Evolutionary conservation across 495 filamentous ascomycete species (phyloP).

Genomic region (Evansstolkia leycettana): DNA sequence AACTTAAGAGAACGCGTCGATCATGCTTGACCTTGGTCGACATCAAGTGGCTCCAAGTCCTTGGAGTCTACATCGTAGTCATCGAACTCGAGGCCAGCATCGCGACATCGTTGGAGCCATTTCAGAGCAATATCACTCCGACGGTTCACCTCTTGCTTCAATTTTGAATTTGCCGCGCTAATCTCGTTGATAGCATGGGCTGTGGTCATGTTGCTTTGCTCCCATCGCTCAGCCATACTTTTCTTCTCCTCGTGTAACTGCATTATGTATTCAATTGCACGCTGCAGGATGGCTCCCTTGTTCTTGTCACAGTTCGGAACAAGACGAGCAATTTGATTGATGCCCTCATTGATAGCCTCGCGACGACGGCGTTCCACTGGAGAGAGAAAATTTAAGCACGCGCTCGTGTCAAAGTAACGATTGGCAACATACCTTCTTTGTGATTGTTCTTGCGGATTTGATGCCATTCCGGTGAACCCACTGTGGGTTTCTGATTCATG

Average conservation of each 20-base stretch:
- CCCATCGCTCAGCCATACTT: constrained; percentile 92
- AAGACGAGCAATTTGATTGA: constrained; percentile 95
- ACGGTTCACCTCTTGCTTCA: constrained; percentile 66
- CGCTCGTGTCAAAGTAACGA: constrained; percentile 1
- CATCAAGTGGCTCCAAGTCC: constrained; percentile 26
- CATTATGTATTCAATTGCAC: constrained; percentile 86
- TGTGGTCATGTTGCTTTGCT: constrained; percentile 86
- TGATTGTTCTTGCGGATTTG: constrained; percentile 96
- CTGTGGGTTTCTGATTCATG: constrained; percentile 62
- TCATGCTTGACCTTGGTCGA: constrained; percentile 22
- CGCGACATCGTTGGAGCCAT: constrained; percentile 75
- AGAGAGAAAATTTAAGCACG: constrained; percentile 5
- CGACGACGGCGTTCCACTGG: constrained; percentile 91
- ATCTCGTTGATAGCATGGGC: constrained; percentile 91
- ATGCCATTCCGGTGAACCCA: constrained; percentile 97
- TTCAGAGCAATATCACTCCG: constrained; percentile 37
- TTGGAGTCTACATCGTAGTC: constrained; percentile 34
- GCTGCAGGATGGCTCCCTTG: constrained; percentile 91
- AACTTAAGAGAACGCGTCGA: no score
- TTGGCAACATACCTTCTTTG: constrained; percentile 73
- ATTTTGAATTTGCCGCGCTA: constrained; percentile 74
- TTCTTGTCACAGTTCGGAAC: constrained; percentile 98
- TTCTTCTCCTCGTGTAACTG: constrained; percentile 91
- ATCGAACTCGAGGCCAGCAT: constrained; percentile 52
- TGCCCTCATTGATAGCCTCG: constrained; percentile 98